These are phyloP conservation scores for Tephrocybe sp. DNA, from an alignment of 768 basidiomycete genomes.

Conservation along the genomic window DNA sequence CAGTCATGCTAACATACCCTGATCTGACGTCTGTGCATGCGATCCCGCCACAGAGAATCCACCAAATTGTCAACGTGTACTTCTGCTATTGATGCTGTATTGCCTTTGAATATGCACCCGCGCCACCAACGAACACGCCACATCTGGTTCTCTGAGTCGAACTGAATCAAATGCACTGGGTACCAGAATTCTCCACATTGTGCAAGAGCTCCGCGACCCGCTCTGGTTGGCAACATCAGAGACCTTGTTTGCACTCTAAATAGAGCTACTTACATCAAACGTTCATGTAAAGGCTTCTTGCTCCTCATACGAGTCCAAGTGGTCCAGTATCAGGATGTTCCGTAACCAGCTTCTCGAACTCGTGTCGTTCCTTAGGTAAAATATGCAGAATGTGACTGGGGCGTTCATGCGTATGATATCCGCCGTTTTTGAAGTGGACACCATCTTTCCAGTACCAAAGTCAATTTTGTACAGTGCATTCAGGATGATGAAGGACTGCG, in stretches of 20 bases:
- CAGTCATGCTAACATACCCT: neutral
- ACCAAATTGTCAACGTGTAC: neutral
- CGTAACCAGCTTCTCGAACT: neutral
- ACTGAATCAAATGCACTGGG: neutral
- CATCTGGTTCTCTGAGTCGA: neutral
- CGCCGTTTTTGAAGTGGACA: neutral
- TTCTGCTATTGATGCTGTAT: neutral
- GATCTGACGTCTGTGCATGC: neutral
- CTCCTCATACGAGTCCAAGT: constrained; percentile 13
- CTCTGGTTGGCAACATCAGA: too few species aligned
- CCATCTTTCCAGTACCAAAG: constrained; percentile 1
- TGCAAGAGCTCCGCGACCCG: neutral
- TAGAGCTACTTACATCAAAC: too few species aligned
- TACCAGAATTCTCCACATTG: neutral
- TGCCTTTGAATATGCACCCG: neutral
- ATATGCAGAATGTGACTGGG: constrained; percentile 6
- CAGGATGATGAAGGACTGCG: neutral
- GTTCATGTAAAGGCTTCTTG: constrained; percentile 8
- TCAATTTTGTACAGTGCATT: neutral
- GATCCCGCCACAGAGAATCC: constrained; percentile 19
- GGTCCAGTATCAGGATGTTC: constrained; percentile 12
- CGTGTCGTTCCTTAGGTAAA: neutral
- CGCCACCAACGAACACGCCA: neutral
- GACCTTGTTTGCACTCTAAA: too few species aligned
- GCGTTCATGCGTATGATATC: constrained; percentile 2